Base-by-base conservation (phyloP, 441 rosid genomes). In the Monsonia emarginata region DNA sequence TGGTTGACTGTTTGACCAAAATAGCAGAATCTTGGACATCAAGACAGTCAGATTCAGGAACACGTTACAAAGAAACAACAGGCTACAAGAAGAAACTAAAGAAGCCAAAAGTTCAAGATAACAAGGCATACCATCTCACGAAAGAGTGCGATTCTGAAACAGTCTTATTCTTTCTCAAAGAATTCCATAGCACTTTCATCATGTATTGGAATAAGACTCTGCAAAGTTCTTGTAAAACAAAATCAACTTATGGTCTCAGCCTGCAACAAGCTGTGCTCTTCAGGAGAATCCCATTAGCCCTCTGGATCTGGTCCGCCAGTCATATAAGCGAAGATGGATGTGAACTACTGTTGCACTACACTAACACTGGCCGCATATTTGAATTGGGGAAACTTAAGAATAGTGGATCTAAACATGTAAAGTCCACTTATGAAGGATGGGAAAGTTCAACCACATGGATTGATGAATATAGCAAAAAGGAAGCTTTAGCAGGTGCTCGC, bases 271-370 rank as follows among this genome's bases (percentile, higher is more conserved):
- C 66, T 63, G 40, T 61, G 32, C 61, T 87, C 74, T 76, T 85
- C 58, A 80, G 90, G 77, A 79, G 81, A 75, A 81, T 86, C 28
- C 83, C 79, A 14, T 67, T 86, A 66, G 97, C 91, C 13, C 65
- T 87, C 63, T 77, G 87, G 79, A 62, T 86, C 26, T 80, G 83
- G 21, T 75, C 64, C 71, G 74, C 79, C 25, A 52, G 65, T 63
- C n/a, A 67, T 64, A 71, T 84, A 46, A 69, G 79, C 7, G 86
- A 84, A 62, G 83, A 78, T 50, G 88, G 76, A 59, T 86, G 78
- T 75, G 86, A 84, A 64, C 63, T 85, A 66, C 71, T 91, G 42
- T 75, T 91, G 76, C 90, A 87, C 70, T 87, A 81, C 72, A 87
- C 81, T 60, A 81, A 88, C 50, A 85, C 88, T 67, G 95, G 94